Evolutionary conservation across 2,329 filamentous ascomycete species (phyloP).

Genomic region (Ophioceras dolichostomum): DNA sequence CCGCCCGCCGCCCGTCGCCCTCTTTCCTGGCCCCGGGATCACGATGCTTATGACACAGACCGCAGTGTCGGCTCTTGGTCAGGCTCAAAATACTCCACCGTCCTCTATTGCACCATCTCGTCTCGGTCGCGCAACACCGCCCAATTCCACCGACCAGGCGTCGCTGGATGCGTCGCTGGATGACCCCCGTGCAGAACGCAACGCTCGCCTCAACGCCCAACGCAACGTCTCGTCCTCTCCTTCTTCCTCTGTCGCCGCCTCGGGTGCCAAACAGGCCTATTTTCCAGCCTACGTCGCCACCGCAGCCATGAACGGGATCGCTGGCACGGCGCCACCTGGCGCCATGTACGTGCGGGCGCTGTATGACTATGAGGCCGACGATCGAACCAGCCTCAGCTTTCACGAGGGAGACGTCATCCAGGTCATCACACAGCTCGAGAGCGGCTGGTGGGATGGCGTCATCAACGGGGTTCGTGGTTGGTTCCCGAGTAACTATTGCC

Average conservation of each 20-base stretch:
- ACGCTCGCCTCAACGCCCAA: too few species aligned
- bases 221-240: too few species aligned
- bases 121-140: conserved; percentile 3
- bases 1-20: too few species aligned
- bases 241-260: too few species aligned
- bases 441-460: conserved; percentile 98
- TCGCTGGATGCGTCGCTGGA: neutral
- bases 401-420: conserved; percentile 95
- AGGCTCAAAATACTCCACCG: conserved; percentile 26
- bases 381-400: conserved; percentile 93
- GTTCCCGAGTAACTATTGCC: conserved; percentile 99
- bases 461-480: conserved; percentile 94
- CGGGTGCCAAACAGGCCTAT: too few species aligned
- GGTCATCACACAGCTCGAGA: conserved; percentile 95
- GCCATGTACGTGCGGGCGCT: conserved; percentile 88
- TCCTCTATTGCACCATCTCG: conserved; percentile 3
- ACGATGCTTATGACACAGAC: conserved; percentile 44
- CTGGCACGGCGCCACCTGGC: conserved; percentile 46
- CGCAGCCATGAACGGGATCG: conserved; percentile 45
- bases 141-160: conserved; percentile 13
- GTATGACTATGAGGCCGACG: conserved; percentile 97
- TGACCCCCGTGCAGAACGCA: conserved; percentile 4
- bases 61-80: conserved; percentile 30
- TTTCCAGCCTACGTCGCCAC: neutral
- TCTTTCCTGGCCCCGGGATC: conserved; percentile 20